These are phyloP conservation scores for Pythium oligandrum DNA, from an alignment of 352 stramenopile genomes.

Conservation along the genomic window DNA sequence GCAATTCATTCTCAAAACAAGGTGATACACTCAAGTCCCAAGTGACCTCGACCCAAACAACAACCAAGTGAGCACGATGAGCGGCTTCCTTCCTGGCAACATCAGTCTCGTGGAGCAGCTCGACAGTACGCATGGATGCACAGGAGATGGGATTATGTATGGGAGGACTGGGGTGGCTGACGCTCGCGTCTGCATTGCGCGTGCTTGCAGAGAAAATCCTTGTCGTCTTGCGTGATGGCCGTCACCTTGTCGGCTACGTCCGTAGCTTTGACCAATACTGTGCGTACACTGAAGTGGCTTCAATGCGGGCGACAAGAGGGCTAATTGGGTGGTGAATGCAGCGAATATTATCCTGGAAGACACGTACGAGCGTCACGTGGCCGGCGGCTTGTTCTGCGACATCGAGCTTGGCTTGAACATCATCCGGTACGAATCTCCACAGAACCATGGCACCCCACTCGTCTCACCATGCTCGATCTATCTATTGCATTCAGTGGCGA, in stretches of 20 bases:
- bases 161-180: neutral
- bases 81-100: constrained; percentile 70
- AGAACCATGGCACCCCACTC: neutral
- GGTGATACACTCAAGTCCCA: neutral
- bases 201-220: constrained; percentile 69
- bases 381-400: constrained; percentile 90
- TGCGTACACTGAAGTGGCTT: constrained; percentile 23
- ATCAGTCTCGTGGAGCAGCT: constrained; percentile 82
- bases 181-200: neutral
- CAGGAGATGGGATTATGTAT: neutral
- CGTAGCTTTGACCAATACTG: constrained; percentile 88
- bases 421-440: constrained; percentile 59
- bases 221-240: constrained; percentile 93
- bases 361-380: constrained; percentile 89
- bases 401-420: constrained; percentile 96
- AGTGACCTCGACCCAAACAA: constrained; percentile 3
- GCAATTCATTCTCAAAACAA: neutral
- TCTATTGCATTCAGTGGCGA: constrained; percentile 44
- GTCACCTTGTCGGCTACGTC: constrained; percentile 91
- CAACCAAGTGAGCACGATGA: constrained; percentile 35
- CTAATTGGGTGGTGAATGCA: constrained; percentile 16
- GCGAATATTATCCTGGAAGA: constrained; percentile 97
- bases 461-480: neutral
- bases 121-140: constrained; percentile 44
- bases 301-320: neutral